Percentiles rank a stretch among this genome's conserved stretches.
phyloP scores from a whole-genome alignment of 2,329 filamentous ascomycete species.

The Chaetomiaceae sp. region DNA sequence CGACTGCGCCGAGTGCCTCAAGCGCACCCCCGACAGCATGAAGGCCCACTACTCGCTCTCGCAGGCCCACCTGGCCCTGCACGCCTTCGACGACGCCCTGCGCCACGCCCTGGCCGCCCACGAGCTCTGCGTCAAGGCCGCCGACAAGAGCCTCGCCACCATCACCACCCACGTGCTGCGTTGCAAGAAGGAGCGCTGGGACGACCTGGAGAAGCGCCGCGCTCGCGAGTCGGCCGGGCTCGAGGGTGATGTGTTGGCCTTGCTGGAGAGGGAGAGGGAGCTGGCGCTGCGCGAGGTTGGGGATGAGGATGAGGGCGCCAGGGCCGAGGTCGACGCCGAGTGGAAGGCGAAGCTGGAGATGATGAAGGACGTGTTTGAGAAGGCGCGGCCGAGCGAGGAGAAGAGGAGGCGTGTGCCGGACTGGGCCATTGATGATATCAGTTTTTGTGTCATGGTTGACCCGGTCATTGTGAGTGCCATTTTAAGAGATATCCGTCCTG shows the following conservation, averaged over 20 bases:
- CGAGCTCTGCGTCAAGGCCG: constrained; percentile 56
- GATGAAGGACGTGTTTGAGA: constrained; percentile 48
- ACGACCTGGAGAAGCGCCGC: constrained; percentile 61
- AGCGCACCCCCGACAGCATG: constrained; percentile 60
- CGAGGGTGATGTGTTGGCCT: constrained; percentile 53
- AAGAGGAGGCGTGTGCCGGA: constrained; percentile 62
- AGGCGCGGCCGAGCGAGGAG: constrained; percentile 40
- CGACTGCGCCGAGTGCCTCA: constrained; percentile 72
- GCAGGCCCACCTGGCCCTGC: constrained; percentile 73
- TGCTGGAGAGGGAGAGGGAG: constrained; percentile 46
- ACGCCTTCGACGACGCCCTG: constrained; percentile 68
- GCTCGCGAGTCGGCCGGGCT: constrained; percentile 52
- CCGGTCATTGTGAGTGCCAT: constrained; percentile 49
- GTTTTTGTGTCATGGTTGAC: constrained; percentile 69
- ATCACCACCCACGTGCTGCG: constrained; percentile 70
- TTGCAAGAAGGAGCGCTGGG: constrained; percentile 85
- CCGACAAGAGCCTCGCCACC: constrained; percentile 62
- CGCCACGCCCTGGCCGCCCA: constrained; percentile 68
- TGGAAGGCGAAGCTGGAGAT: constrained; percentile 42
- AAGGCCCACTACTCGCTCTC: constrained; percentile 83
- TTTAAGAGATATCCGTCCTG: too few species aligned
- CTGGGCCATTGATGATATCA: constrained; percentile 72
- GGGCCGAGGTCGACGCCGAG: constrained; percentile 43
- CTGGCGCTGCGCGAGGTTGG: constrained; percentile 35
- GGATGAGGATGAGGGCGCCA: constrained; percentile 40